Percentiles rank a stretch among this genome's conserved stretches.
Evolutionary conservation across 805 yeast species (phyloP).

Genomic region (Yarrowia sp.): DNA sequence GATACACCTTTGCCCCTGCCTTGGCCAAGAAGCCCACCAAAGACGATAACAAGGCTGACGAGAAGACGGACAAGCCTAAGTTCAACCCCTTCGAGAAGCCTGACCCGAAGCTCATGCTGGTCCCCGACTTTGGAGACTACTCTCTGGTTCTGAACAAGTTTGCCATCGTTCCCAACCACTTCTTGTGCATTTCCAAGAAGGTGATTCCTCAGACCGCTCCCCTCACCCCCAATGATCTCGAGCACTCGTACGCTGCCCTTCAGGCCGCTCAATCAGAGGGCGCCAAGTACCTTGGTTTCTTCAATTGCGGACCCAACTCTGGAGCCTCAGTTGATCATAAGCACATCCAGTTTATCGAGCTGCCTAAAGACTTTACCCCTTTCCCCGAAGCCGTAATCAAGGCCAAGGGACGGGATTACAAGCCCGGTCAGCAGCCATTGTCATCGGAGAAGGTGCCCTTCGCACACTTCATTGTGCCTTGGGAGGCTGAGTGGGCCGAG

Average conservation of each 20-base stretch:
- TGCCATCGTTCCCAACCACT: constrained; percentile 77
- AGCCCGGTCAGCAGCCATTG: constrained; percentile 51
- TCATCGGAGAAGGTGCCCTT: constrained; percentile 61
- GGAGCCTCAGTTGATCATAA: constrained; percentile 97
- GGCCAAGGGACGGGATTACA: constrained; percentile 30
- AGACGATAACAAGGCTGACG: constrained; percentile 1
- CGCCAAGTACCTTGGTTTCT: constrained; percentile 70
- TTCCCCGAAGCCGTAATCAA: constrained; percentile 30
- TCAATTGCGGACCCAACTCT: constrained; percentile 79
- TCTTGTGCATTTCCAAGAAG: constrained; percentile 70
- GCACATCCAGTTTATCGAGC: constrained; percentile 79
- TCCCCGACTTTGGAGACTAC: constrained; percentile 52
- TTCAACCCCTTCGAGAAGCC: constrained; percentile 73
- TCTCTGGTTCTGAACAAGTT: constrained; percentile 74
- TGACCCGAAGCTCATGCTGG: constrained; percentile 67
- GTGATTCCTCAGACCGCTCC: constrained; percentile 71
- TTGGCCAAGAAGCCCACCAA: constrained; percentile 38
- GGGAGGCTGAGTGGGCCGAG: constrained; percentile 40
- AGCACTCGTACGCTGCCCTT: constrained; percentile 55
- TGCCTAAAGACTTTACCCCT: constrained; percentile 56
- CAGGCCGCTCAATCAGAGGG: constrained; percentile 43
- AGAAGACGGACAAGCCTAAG: constrained; percentile 19
- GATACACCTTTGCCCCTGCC: constrained; percentile 40
- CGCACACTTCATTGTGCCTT: constrained; percentile 76
- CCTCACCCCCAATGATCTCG: constrained; percentile 65